Base-by-base conservation (phyloP, 2,329 filamentous ascomycete genomes). In the Pestalotiopsis sp. region DNA sequence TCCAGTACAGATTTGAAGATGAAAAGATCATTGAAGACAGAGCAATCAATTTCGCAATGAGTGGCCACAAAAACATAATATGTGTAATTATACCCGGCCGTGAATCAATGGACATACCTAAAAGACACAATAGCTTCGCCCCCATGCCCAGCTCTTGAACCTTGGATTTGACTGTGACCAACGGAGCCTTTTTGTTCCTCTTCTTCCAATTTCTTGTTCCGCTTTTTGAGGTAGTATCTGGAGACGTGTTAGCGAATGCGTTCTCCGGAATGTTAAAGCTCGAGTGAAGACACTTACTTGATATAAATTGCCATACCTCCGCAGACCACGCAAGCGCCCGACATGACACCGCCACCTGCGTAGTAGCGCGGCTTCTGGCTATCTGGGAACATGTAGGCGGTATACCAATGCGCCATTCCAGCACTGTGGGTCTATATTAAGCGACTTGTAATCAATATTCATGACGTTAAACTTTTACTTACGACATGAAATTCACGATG, bases 371-470 rank as follows among this genome's bases (percentile, higher is more conserved):
- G 76, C 68, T 76, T 75, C 62, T 78, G 74, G 67, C 67, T 71
- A 52, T 77, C 76, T 0, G 75, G 75, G 66, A 78, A 77, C 74
- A 77, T 76, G 71, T 77, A 78, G 17, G 69, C 67, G 5, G 76
- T 78, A 66, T 77, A 77, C 20, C 77, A 77, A 63, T 76, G 76
- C 0, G 73, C 68, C 11, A 72, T 68, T 4, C 69, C 72, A 5
- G 70, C 69, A 41, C 57, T 59, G 1, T 27, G 5, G 5, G 4
- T 3, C 14, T 23, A 59, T 0, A 27, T 23, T 59, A 25, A 59
- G 57, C 13, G 13, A 59, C 12, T 9, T 13, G 6, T 20, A 31
- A 27, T 12, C 12, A 31, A 4, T 9, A 59, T 31, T 57, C 11
- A 1, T 23, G 27, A 1, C 13, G 23, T 25, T 17, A 6, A 41